Evolutionary conservation across 1,139 yeast genomes (phyloP), one percentile per base, ranked within the genome.

Genomic region (Saccharomycopsis hybrid): DNA sequence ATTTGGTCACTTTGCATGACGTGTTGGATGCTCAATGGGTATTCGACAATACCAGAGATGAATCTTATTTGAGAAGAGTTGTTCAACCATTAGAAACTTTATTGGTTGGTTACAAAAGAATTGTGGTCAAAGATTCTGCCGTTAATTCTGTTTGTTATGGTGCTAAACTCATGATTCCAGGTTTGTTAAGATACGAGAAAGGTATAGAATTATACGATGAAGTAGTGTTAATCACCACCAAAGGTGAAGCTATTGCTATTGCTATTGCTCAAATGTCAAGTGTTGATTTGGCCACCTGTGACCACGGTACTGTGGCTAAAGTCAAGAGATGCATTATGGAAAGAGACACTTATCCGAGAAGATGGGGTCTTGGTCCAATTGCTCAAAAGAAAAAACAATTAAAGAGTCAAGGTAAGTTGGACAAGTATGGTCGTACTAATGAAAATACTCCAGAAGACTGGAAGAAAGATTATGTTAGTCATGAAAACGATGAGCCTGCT

Each of bases 241-340:
- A 92, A 78, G 98, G 98, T 78, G 98, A 92, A 74, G 98, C 97
- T 55, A 90, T 92, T 69, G 98, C 98, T 56, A 84, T 92, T 65
- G 98, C 96, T 69, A 83, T 89, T 70, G 97, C 98, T 55, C 97
- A 92, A 73, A 92, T 92, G 98, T 85, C 97, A 55, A 88, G 97
- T 54, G 97, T 89, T 56, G 98, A 92, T 67, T 78, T 92, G 62
- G 92, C 96, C 57, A 74, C 95, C 41, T 90, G 97, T 72, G 98
- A 92, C 70, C 98, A 92, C 69, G 98, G 98, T 62, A 90, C 90
- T 58, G 98, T 92, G 63, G 97, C 98, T 59, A 89, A 88, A 75
- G 95, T 92, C 65, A 92, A 92, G 80, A 87, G 98, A 76, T 90
- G 97, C 76, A 92, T 92, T 62, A 92, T 92, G 98, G 98, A 92